Conservation (phyloP, 2,329 filamentous ascomycete species). For the Fusarium humuli region DNA sequence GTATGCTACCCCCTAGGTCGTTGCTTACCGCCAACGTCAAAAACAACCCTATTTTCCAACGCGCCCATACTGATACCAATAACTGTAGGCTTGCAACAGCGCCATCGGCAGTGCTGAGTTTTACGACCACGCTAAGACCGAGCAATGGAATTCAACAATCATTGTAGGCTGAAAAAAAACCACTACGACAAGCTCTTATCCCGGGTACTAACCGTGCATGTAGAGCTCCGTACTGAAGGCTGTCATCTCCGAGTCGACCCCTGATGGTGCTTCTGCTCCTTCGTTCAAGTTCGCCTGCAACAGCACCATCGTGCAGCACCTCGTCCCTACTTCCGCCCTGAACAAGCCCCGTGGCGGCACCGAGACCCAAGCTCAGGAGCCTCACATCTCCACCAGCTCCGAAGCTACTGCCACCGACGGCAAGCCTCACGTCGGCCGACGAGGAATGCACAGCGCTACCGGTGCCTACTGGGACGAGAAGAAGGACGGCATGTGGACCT, state of each 20-base stretch:
- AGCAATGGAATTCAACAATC: conserved; percentile 90
- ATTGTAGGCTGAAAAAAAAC: conserved; percentile 72
- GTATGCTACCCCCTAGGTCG: conserved; percentile 61
- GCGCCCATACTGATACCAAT: conserved; percentile 27
- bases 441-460: conserved; percentile 90
- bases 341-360: conserved; percentile 69
- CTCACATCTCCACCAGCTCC: conserved; percentile 67
- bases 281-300: conserved; percentile 95
- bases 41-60: conserved; percentile 11
- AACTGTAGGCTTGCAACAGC: conserved; percentile 79
- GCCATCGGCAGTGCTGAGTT: conserved; percentile 78
- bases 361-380: conserved; percentile 60
- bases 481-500: conserved; percentile 90
- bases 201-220: conserved; percentile 28
- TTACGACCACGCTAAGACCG: conserved; percentile 89
- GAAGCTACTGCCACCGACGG: conserved; percentile 68
- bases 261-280: conserved; percentile 67
- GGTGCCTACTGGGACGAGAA: conserved; percentile 93
- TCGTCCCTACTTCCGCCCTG: conserved; percentile 74
- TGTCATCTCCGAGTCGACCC: conserved; percentile 79
- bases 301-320: conserved; percentile 97
- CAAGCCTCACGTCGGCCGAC: conserved; percentile 80
- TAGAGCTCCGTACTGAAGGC: conserved; percentile 82
- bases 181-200: conserved; percentile 1
- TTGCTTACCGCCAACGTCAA: conserved; percentile 40